Conservation (phyloP, 2,329 filamentous ascomycete species). For the Ophiocordyceps camponoti-floridani region DNA sequence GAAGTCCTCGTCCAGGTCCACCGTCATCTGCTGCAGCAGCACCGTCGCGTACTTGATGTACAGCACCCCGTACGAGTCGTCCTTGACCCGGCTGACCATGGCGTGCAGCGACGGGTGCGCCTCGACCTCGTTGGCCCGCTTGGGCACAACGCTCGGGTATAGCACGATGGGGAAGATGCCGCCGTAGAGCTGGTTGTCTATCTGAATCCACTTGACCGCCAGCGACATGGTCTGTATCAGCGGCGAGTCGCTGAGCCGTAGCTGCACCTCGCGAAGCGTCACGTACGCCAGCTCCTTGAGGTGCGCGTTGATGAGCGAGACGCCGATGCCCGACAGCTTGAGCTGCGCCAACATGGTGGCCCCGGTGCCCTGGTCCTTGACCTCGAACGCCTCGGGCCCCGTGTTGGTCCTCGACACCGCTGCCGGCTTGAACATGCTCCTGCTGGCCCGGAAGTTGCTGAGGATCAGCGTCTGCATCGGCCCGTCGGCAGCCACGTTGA, state of each 20-base stretch:
- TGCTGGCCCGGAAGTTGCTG: conserved; percentile 83
- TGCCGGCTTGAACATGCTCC: conserved; percentile 65
- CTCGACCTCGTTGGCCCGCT: conserved; percentile 91
- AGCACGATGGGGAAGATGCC: conserved; percentile 95
- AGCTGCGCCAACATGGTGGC: conserved; percentile 81
- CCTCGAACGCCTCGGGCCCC: conserved; percentile 55
- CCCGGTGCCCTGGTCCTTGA: conserved; percentile 78
- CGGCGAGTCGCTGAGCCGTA: conserved; percentile 85
- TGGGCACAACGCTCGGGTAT: conserved; percentile 93
- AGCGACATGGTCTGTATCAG: conserved; percentile 83
- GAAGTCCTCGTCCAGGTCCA: conserved; percentile 96
- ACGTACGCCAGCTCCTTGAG: conserved; percentile 85
- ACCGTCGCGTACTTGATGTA: conserved; percentile 98
- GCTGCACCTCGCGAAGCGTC: conserved; percentile 76
- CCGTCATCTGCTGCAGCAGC: conserved; percentile 89
- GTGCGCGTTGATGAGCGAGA: conserved; percentile 86
- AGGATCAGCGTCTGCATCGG: conserved; percentile 89
- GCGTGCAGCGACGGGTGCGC: conserved; percentile 87
- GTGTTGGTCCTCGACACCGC: conserved; percentile 27
- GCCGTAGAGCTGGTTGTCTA: conserved; percentile 96
- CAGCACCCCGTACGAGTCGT: conserved; percentile 91
- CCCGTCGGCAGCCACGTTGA: conserved; percentile 89
- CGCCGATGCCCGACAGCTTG: conserved; percentile 73
- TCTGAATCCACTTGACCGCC: conserved; percentile 95
- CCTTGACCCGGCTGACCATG: conserved; percentile 87